Evolutionary conservation across 2,329 filamentous ascomycete genomes (phyloP), one percentile per base, ranked within the genome.

Genomic region (Sporothrix pseudoabietina): DNA sequence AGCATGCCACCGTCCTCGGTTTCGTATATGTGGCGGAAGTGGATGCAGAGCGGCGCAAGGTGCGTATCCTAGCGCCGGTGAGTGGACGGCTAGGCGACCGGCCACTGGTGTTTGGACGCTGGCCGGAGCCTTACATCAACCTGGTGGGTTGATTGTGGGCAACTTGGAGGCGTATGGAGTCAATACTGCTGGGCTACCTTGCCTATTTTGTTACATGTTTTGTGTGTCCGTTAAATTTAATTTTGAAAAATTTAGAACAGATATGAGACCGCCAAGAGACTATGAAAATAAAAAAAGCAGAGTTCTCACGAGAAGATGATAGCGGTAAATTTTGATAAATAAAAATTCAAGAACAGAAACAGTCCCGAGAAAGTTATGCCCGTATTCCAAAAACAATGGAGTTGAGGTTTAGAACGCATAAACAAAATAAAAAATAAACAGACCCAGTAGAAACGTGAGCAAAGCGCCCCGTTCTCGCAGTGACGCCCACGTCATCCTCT

Each of bases 1-100:
- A 93, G 14, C 91, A 94, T 77, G 90, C 94, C 8, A 92, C 91
- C 72, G 90, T 98, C 41, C 92, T 97, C 87, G 96, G 96, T 0
- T 99, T 97, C 79, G 87, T 98, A 41, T 98, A 97, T 79, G 92
- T 98, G 19, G 91, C 93, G 0, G 93, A 97, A 75, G 93, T 98
- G 4, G 94, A 99, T 79, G 92, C 93, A 79, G 91, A 92, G 77
- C 92, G 92, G 81, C 90, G 90, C 77, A 92, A 92, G 80, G 85
- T 98, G 44, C 92, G 93, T 79, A 85, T 98, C 26, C 83, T 99
- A 74, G 91, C 93, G 22, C 96, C 96, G 1, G 90, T 97, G 75
- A 92, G 92, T 71, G 94, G 94, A 2, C 87, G 92, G 74, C 86
- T 97, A 74, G 94, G 93, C 0, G 89, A 92, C 76, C 87, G 91